Evolutionary conservation across 306 rosid species (phyloP).

Genomic region (Glycine tomentella): DNA sequence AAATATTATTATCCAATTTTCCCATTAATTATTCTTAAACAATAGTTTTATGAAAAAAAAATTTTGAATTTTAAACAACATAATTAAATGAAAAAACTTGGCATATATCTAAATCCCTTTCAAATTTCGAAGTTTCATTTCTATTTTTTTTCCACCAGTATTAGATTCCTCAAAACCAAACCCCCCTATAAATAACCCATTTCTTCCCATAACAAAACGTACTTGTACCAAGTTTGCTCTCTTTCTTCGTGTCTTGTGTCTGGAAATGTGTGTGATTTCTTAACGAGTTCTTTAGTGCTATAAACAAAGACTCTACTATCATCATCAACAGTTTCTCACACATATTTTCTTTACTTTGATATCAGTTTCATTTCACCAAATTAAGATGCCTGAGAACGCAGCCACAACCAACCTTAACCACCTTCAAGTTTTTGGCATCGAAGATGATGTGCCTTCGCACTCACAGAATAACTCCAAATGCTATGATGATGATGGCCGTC

Average conservation of each 20-base stretch:
- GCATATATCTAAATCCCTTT: no score
- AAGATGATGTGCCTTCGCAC: conserved; percentile 34
- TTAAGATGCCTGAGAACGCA: conserved; percentile 51
- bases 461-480: conserved; percentile 42
- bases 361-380: no score
- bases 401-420: conserved; percentile 17
- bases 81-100: no score
- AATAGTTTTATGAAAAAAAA: no score
- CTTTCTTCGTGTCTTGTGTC: no score
- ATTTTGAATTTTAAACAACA: no score
- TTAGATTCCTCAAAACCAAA: background rate
- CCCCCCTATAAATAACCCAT: conserved; percentile 44
- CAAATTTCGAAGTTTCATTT: no score
- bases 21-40: background rate
- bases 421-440: conserved; percentile 49
- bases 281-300: background rate
- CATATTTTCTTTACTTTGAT: no score
- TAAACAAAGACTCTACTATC: no score
- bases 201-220: conserved; percentile 16
- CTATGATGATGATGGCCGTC: conserved; percentile 66
- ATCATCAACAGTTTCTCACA: background rate
- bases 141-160: no score
- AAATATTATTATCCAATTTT: background rate
- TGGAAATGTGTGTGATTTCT: background rate
- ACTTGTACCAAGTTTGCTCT: no score